Conservation (phyloP, 345 rosid species). For the Iberis pinnata region DNA sequence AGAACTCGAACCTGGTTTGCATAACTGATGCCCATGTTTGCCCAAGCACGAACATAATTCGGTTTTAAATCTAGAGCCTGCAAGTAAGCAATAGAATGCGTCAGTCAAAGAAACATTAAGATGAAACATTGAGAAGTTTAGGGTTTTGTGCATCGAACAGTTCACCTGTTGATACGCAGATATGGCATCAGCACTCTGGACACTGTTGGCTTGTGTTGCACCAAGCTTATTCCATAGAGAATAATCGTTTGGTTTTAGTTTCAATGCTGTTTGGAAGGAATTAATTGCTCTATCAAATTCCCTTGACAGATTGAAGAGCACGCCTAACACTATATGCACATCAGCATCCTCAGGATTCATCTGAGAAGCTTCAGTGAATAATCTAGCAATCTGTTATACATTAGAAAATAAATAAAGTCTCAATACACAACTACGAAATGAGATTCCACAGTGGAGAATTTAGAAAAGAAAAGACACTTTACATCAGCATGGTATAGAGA, state of each 20-base stretch:
- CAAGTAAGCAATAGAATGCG: constrained; percentile 1
- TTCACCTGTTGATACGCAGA: constrained; percentile 85
- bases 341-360: constrained; percentile 97
- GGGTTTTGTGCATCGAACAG: background rate
- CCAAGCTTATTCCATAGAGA: constrained; percentile 99
- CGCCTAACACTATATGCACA: constrained; percentile 91
- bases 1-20: constrained; percentile 79
- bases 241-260: constrained; percentile 92
- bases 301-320: constrained; percentile 80
- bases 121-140: background rate
- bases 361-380: constrained; percentile 80
- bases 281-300: constrained; percentile 86
- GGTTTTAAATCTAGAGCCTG: constrained; percentile 99
- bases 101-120: background rate
- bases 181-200: constrained; percentile 98
- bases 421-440: constrained; percentile 11
- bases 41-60: constrained; percentile 99
- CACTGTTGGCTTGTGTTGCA: constrained; percentile 98
- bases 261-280: constrained; percentile 71
- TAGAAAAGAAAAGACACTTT: constrained; percentile 33
- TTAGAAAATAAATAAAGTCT: constrained; percentile 1
- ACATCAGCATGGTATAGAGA: constrained; percentile 84
- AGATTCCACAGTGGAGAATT: constrained; percentile 4
- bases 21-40: constrained; percentile 99
- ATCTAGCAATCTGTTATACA: constrained; percentile 49